Percentiles rank a stretch among this genome's conserved stretches.
phyloP scores from a whole-genome alignment of 768 basidiomycete species.

The Suillus placidus region DNA sequence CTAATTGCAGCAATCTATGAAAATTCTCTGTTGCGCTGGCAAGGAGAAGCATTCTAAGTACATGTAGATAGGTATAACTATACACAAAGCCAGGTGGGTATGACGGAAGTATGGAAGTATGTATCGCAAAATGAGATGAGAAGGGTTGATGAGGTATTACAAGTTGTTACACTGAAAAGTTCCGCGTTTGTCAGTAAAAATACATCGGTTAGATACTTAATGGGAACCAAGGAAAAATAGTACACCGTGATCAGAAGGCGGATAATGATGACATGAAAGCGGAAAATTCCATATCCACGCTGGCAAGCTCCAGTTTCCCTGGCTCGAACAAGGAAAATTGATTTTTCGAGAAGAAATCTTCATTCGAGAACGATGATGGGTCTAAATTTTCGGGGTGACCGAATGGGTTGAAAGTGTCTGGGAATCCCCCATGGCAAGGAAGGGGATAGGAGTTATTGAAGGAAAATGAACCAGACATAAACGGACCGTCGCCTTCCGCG shows the following conservation, averaged over 20 bases:
- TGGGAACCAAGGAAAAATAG: constrained; percentile 12
- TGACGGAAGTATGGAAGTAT: constrained; percentile 3
- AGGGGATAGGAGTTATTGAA: constrained; percentile 16
- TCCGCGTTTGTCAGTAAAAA: constrained; percentile 27
- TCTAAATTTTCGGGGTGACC: constrained; percentile 13
- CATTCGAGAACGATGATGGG: constrained; percentile 17
- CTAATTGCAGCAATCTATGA: constrained; percentile 12
- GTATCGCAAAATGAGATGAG: constrained; percentile 6
- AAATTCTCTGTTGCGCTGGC: constrained; percentile 18
- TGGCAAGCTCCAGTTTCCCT: constrained; percentile 22
- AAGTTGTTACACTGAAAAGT: constrained; percentile 17
- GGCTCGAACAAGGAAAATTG: constrained; percentile 28
- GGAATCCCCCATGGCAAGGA: constrained; percentile 23
- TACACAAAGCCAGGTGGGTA: constrained; percentile 12
- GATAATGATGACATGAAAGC: constrained; percentile 35
- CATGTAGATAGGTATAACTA: constrained; percentile 35
- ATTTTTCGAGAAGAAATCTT: constrained; percentile 31
- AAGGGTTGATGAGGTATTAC: background rate
- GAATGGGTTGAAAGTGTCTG: constrained; percentile 24
- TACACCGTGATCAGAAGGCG: constrained; percentile 29
- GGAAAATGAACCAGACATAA: constrained; percentile 23
- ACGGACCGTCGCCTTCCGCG: constrained; percentile 26
- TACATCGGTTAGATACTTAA: constrained; percentile 23
- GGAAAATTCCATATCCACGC: constrained; percentile 30
- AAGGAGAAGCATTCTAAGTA: constrained; percentile 10